phyloP scores from a whole-genome alignment of 306 rosid genomes.

The Neltuma alba region DNA sequence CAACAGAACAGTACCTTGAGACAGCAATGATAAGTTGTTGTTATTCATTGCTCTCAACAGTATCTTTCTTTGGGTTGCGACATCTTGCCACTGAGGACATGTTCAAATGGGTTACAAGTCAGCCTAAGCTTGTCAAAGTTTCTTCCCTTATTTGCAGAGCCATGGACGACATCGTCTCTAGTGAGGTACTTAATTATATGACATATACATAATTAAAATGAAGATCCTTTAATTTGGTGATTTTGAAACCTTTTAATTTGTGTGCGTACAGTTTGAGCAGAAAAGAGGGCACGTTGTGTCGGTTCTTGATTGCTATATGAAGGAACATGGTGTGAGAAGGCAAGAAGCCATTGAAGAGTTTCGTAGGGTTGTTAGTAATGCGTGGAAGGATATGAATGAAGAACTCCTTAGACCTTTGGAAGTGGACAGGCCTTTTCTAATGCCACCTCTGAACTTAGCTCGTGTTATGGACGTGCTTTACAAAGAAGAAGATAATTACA shows the following conservation, averaged over 20 bases:
- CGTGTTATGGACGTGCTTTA: constrained; percentile 21
- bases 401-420: constrained; percentile 23
- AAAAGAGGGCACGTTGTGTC: constrained; percentile 38
- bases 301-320: constrained; percentile 40
- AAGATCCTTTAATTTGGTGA: background rate
- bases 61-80: constrained; percentile 38
- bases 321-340: constrained; percentile 14
- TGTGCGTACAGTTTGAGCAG: constrained; percentile 34
- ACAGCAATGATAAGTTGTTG: background rate
- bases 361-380: background rate
- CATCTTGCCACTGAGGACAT: constrained; percentile 31
- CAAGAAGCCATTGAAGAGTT: constrained; percentile 34
- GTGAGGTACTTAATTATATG: no score
- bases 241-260: background rate
- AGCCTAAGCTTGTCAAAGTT: constrained; percentile 38
- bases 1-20: constrained; percentile 40
- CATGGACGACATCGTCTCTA: constrained; percentile 52
- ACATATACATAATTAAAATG: no score
- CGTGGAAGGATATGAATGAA: constrained; percentile 52
- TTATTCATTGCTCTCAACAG: constrained; percentile 14
- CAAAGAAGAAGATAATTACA: constrained; percentile 27
- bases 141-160: constrained; percentile 34
- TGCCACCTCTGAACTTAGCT: constrained; percentile 7
- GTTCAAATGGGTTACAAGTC: constrained; percentile 41
- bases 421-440: constrained; percentile 17